Percentiles rank a stretch among this genome's conserved stretches.
phyloP scores from a whole-genome alignment of 2,329 filamentous ascomycete genomes.

The Fusarium sarcochroum region DNA sequence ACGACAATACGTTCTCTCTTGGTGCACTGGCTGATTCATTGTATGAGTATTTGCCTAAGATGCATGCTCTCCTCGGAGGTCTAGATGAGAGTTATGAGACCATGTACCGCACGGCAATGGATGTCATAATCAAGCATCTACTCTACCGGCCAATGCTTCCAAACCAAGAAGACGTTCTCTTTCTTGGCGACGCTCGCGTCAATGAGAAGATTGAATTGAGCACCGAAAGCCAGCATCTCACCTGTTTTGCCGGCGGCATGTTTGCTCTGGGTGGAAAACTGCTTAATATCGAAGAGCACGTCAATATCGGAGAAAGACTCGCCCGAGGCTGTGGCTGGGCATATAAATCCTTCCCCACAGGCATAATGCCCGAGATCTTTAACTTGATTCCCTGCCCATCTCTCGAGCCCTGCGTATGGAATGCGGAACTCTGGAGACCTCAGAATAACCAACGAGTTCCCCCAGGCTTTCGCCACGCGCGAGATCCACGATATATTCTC shows the following conservation, averaged over 20 bases:
- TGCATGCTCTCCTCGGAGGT: conserved; percentile 76
- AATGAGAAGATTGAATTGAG: conserved; percentile 44
- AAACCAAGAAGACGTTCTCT: conserved; percentile 71
- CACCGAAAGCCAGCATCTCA: conserved; percentile 66
- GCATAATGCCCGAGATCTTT: conserved; percentile 72
- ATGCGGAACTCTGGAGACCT: conserved; percentile 49
- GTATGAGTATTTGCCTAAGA: conserved; percentile 74
- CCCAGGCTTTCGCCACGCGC: conserved; percentile 74
- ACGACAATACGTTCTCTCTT: conserved; percentile 62
- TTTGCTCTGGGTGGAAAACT: conserved; percentile 74
- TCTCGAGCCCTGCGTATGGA: conserved; percentile 50
- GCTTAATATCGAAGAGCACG: conserved; percentile 64
- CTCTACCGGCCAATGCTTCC: conserved; percentile 79
- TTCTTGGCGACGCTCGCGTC: conserved; percentile 50
- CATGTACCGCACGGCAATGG: conserved; percentile 75
- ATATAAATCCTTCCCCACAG: conserved; percentile 66
- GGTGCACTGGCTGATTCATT: conserved; percentile 69
- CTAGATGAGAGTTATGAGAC: conserved; percentile 70
- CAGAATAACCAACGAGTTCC: conserved; percentile 50
- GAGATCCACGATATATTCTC: conserved; percentile 64
- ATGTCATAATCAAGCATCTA: conserved; percentile 71
- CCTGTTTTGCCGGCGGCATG: conserved; percentile 78
- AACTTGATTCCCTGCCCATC: conserved; percentile 61
- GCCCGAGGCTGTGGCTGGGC: conserved; percentile 70
- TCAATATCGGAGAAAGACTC: conserved; percentile 63